A percentile compares a stretch with the other conserved stretches of the same genome.
phyloP scores from a whole-genome alignment of 1,139 yeast species.

The Blastobotrys illinoisensis region DNA sequence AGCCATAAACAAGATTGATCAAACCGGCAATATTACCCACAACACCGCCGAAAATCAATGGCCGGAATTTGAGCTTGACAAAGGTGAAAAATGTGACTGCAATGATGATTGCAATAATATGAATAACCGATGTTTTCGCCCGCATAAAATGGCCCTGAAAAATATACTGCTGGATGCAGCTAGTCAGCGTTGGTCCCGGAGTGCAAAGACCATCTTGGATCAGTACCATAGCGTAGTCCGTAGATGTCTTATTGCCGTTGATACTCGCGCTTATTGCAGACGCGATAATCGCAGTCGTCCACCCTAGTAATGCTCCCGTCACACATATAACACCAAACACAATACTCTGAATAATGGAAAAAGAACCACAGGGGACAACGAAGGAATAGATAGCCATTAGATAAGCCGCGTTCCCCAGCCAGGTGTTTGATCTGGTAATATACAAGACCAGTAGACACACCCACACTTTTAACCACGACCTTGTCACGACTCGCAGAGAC shows the following conservation, averaged over 20 bases:
- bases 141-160: conserved; percentile 25
- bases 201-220: conserved; percentile 23
- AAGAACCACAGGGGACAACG: conserved; percentile 27
- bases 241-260: conserved; percentile 23
- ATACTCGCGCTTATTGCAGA: conserved; percentile 25
- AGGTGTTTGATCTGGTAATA: conserved; percentile 17
- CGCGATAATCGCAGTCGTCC: conserved; percentile 20
- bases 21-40: conserved; percentile 21
- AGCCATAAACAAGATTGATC: conserved; percentile 18
- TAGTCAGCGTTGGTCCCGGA: conserved; percentile 10
- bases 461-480: conserved; percentile 29
- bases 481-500: conserved; percentile 22
- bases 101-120: conserved; percentile 23
- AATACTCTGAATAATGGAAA: conserved; percentile 21
- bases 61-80: conserved; percentile 9
- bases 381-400: conserved; percentile 25
- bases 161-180: conserved; percentile 19
- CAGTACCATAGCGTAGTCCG: conserved; percentile 13
- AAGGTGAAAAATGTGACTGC: conserved; percentile 13
- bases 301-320: conserved; percentile 18
- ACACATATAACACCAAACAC: conserved; percentile 19
- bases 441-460: conserved; percentile 20
- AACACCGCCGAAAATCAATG: conserved; percentile 15
- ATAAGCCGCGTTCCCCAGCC: conserved; percentile 28
- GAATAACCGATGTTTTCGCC: conserved; percentile 21